Evolutionary conservation across 2,329 filamentous ascomycete species (phyloP), one percentile per base, ranked within the genome.

Genomic region (Fusarium foetens): DNA sequence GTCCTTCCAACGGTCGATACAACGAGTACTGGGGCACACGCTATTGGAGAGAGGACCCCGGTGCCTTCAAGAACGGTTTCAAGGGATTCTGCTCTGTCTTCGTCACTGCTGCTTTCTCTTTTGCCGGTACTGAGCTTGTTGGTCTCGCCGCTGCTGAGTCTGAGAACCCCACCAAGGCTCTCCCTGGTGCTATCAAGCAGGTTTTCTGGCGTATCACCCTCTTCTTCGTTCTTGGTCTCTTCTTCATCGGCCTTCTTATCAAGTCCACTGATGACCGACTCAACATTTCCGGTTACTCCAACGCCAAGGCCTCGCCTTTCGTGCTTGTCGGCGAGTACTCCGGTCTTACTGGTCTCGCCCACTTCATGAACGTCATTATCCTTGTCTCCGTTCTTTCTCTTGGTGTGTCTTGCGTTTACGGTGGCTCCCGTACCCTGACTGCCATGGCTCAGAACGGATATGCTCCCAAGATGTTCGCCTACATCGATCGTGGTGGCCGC

Each of bases 121-220:
- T 92, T 75, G 87, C 89, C 10, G 91, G 91, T 27, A 92, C 91
- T 6, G 91, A 93, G 78, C 83, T 92, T 8, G 90, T 93, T 58
- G 91, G 91, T 77, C 86, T 93, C 17, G 90, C 91, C 8, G 91
- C 91, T 19, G 91, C 91, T 25, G 91, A 93, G 81, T 89, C 90
- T 0, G 83, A 80, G 10, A 92, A 93, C 76, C 91, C 91, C 2
- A 86, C 89, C 67, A 90, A 92, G 78, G 89, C 91, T 3, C 86
- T 97, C 3, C 94, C 94, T 1, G 91, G 90, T 16, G 93, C 94
- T 5, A 90, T 94, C 77, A 95, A 94, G 84, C 93, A 95, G 80
- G 92, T 86, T 33, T 86, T 86, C 74, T 86, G 84, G 85, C 84
- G 85, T 77, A 85, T 86, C 63, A 84, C 84, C 23, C 78, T 86